Evolutionary conservation across 169 alveolate genomes (phyloP).

Genomic region (Blepharisma undulans): DNA sequence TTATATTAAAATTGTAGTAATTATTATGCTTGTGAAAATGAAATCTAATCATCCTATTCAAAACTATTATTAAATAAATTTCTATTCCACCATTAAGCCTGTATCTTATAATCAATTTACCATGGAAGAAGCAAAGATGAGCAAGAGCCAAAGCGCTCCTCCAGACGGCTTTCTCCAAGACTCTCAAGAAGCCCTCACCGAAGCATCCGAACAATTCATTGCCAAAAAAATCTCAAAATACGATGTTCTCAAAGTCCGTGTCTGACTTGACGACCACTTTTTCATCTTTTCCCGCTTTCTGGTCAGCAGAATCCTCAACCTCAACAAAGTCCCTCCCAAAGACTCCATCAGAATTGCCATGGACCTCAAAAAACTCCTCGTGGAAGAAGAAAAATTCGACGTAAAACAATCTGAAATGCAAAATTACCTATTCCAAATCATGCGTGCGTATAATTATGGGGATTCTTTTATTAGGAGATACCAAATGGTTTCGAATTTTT

Average conservation of each 20-base stretch:
- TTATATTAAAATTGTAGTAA: too few species aligned
- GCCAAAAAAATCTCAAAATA: conserved; percentile 22
- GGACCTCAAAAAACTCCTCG: conserved; percentile 59
- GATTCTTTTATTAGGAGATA: conserved; percentile 51
- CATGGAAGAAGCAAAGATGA: neutral
- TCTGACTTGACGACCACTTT: conserved; percentile 68
- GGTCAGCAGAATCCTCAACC: conserved; percentile 65
- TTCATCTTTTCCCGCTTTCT: conserved; percentile 71
- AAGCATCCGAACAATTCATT: neutral
- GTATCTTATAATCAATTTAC: neutral
- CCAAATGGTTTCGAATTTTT: conserved; percentile 67
- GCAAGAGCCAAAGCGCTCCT: conserved; percentile 32
- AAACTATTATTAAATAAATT: too few species aligned
- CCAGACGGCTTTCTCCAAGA: conserved; percentile 21
- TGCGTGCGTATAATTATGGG: conserved; percentile 50
- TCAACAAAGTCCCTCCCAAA: conserved; percentile 55
- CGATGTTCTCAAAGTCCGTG: conserved; percentile 73
- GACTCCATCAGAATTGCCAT: conserved; percentile 66
- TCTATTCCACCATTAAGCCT: neutral
- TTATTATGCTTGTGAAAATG: too few species aligned
- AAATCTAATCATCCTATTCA: too few species aligned
- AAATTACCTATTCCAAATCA: conserved; percentile 46
- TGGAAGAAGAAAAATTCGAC: conserved; percentile 61
- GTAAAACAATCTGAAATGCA: conserved; percentile 56
- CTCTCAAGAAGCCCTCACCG: neutral